These are phyloP conservation scores for Eimeria maxima DNA, from an alignment of 169 alveolate species.

Conservation along the genomic window DNA sequence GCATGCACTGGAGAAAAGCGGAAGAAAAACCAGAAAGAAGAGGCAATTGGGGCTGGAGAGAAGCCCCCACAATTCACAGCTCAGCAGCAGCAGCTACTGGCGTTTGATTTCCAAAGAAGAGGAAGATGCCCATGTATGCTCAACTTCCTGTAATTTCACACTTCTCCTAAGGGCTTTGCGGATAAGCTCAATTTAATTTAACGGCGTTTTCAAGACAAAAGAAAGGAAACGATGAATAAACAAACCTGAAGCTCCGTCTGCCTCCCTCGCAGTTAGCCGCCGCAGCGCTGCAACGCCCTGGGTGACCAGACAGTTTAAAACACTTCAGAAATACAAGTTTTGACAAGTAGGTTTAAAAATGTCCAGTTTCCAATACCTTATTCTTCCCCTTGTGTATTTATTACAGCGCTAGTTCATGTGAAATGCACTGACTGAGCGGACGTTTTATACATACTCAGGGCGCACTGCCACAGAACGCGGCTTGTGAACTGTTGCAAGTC, in stretches of 20 bases:
- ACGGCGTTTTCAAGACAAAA: background rate
- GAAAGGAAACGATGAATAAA: no score
- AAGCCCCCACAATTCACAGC: conserved; percentile 52
- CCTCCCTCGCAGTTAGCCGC: background rate
- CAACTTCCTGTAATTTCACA: background rate
- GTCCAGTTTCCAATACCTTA: no score
- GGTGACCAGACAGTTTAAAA: background rate
- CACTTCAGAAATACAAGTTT: no score
- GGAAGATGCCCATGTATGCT: background rate
- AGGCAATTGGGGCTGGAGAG: conserved; percentile 36
- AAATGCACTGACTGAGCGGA: no score
- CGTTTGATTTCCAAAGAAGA: background rate
- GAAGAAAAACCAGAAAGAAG: background rate
- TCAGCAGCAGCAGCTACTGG: background rate
- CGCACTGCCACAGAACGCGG: no score
- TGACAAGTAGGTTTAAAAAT: no score
- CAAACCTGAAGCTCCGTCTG: background rate
- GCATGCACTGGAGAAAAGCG: conserved; percentile 17
- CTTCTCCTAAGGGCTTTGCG: background rate
- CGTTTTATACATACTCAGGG: no score
- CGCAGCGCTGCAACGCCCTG: background rate
- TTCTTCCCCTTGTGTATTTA: no score
- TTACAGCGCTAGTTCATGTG: no score
- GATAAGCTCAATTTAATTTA: no score
- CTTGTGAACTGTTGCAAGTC: no score